Base-by-base conservation (phyloP, 2,329 filamentous ascomycete species). In the Alternaria metachromatica region DNA sequence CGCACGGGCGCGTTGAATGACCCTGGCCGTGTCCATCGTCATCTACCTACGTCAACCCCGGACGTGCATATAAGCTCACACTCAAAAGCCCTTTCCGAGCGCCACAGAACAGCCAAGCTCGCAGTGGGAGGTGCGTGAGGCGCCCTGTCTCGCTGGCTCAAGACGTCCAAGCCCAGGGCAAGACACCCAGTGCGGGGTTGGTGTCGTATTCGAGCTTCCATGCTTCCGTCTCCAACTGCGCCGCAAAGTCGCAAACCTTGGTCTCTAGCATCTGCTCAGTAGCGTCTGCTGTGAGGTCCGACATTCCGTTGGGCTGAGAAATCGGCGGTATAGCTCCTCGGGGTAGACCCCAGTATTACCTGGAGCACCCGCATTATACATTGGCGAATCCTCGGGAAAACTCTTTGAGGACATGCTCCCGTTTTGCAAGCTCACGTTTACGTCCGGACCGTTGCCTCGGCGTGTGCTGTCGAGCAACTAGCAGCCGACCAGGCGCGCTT, bases 41-140 rank as follows among this genome's bases (percentile, higher is more conserved):
- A 75, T 78, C 62, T 72, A 61, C 58, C 64, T 65, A 59, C 54
- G 37, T 58, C 65, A 54, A 50, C 41, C 64, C 64, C 51, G 62
- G 70, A 62, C 60, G 69, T 73, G 66, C 55, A 73, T 66, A 69
- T 72, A 76, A 77, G 72, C 74, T 72, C 67, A 41, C 70, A 58
- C 58, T 57, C 49, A 66, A 53, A 69, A 75, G 75, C 75, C 72
- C 65, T 70, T 65, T 59, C 72, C 71, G 30, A 72, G 71, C 65
- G 72, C 72, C 63, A 68, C 67, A 60, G 25, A 59, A 13, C 11
- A 21, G 49, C 67, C 55, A 63, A 60, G 54, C 53, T 28, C 20
- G 18, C 20, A 23, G 21, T 45, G 18, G 37, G 21, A 57, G 53
- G 45, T 41, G 21, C 56, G 58, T 68, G 61, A 67, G 72, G 70